Percentiles rank a stretch among this genome's conserved stretches.
Evolutionary conservation across 495 filamentous ascomycete species (phyloP).

Genomic region (Chaetomidium leptoderma): DNA sequence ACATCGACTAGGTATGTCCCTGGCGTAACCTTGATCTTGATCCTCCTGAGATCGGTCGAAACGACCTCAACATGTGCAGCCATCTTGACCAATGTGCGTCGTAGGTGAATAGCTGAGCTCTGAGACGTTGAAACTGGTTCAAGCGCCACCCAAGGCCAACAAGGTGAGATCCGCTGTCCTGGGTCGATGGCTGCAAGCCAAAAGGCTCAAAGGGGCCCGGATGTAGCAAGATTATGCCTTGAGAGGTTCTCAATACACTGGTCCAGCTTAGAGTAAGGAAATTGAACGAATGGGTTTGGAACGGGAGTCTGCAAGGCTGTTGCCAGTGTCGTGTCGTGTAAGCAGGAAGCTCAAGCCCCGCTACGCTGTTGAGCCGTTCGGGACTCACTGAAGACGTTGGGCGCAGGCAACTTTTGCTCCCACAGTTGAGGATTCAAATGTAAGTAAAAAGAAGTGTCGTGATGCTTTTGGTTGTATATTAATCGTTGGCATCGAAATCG

Average conservation of each 20-base stretch:
- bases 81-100: conserved; percentile 49
- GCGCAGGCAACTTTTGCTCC: neutral
- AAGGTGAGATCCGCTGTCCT: too few species aligned
- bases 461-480: neutral
- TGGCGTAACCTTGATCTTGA: conserved; percentile 78
- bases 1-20: conserved; percentile 76
- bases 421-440: neutral
- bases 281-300: too few species aligned
- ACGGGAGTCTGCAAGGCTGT: too few species aligned
- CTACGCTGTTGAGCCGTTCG: neutral
- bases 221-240: too few species aligned
- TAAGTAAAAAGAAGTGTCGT: neutral
- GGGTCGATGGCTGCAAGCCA: neutral
- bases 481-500: neutral
- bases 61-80: conserved; percentile 86
- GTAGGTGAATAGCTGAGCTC: neutral
- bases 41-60: conserved; percentile 65
- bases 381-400: neutral
- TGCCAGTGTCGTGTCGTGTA: neutral
- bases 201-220: neutral
- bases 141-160: neutral
- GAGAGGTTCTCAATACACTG: too few species aligned
- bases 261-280: too few species aligned
- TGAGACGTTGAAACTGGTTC: neutral
- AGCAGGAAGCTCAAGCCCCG: neutral